These are phyloP conservation scores for Arabidopsis lyrata DNA, from an alignment of 441 rosid species.

Conservation along the genomic window DNA sequence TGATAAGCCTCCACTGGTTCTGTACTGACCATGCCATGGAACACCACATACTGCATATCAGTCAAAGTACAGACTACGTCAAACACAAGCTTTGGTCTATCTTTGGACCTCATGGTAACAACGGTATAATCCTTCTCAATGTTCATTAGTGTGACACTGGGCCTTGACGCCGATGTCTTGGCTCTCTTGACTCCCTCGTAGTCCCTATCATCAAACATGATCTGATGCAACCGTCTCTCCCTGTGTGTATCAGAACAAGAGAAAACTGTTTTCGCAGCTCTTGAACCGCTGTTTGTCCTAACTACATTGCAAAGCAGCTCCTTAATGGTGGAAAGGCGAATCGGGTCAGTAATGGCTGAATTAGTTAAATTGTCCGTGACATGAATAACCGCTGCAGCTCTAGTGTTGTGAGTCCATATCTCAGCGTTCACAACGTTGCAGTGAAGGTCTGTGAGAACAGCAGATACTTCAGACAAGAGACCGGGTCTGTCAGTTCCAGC, in stretches of 20 bases:
- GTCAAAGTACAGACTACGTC: conserved; percentile 91
- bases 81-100: conserved; percentile 91
- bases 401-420: conserved; percentile 93
- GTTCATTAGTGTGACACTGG: conserved; percentile 70
- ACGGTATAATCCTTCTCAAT: conserved; percentile 87
- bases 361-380: conserved; percentile 74
- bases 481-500: conserved; percentile 91
- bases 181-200: conserved; percentile 67
- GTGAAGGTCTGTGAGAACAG: conserved; percentile 78
- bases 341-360: conserved; percentile 65
- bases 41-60: conserved; percentile 94
- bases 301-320: conserved; percentile 76
- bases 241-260: conserved; percentile 79
- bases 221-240: conserved; percentile 93
- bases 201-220: conserved; percentile 91
- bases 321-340: conserved; percentile 67
- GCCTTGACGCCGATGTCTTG: conserved; percentile 55
- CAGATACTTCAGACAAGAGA: conserved; percentile 88
- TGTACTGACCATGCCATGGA: conserved; percentile 86
- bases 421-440: conserved; percentile 91
- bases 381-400: conserved; percentile 93
- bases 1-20: conserved; percentile 85
- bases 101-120: conserved; percentile 83
- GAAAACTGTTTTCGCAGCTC: conserved; percentile 70
- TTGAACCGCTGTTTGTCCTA: conserved; percentile 63